Base-by-base conservation (phyloP, 2,329 filamentous ascomycete genomes). In the Talaromyces sp. region DNA sequence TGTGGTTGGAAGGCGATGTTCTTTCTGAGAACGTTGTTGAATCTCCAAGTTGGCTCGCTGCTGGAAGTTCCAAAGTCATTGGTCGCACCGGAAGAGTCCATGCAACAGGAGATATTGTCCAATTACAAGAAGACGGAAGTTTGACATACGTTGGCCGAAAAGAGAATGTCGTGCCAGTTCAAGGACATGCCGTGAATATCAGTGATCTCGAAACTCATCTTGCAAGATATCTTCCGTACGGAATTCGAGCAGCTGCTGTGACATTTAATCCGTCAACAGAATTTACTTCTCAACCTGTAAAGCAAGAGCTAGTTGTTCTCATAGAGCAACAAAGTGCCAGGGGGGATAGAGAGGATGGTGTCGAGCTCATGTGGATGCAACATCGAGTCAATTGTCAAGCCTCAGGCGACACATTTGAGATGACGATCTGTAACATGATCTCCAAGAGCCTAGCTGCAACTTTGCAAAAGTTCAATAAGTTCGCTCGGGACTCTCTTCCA, bases 1-100 rank as follows among this genome's bases (percentile, higher is more conserved):
- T 81, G 48, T 63, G 78, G 0, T 57, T 81, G 1, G 76, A 79
- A 63, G 77, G 77, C 1, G 74, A 64, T 37, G 60, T 71, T n/a
- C 58, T 74, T 37, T 59, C 69, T 0, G 65, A 61, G 5, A 65
- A 69, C 66, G 5, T 53, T 53, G 10, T 68, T 62, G 65, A 60
- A 62, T 40, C 25, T 40, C 43, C 54, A 1, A 4, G n/a, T 0
- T 56, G 54, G 54, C 54, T 56, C 1, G 19, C 19, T 4, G 35
- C 25, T 13, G 54, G 54, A 40, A 56, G 43, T 19, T 41, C 43
- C 22, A n/a, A 3, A 22, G 1, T 51, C 10, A 25, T 22, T 25
- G 43, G 19, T 2, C 55, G 54, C 10, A 41, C 6, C 11, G 21
- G 62, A 7, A 60, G 63, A 8, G 56, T 72, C 13, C 74, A 75